Conservation (phyloP, 2,329 filamentous ascomycete genomes). For the Volutella citrinella region DNA sequence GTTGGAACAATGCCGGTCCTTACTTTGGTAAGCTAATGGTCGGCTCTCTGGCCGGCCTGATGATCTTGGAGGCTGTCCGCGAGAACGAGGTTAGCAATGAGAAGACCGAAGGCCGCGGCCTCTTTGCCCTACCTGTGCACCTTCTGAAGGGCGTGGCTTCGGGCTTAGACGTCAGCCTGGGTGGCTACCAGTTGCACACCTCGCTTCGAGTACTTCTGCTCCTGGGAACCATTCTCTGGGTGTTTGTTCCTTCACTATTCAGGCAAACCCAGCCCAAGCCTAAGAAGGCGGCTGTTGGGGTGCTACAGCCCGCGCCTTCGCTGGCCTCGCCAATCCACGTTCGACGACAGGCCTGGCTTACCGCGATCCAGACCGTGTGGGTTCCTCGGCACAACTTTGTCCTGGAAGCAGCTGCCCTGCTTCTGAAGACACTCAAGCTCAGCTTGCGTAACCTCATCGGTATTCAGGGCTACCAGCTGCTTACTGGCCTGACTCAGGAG, state of each 20-base stretch:
- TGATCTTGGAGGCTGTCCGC: constrained; percentile 80
- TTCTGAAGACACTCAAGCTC: constrained; percentile 78
- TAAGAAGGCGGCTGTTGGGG: constrained; percentile 44
- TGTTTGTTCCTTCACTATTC: constrained; percentile 54
- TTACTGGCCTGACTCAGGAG: constrained; percentile 79
- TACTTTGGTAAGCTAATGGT: constrained; percentile 82
- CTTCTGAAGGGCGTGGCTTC: constrained; percentile 49
- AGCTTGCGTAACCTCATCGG: constrained; percentile 77
- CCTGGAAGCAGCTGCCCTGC: constrained; percentile 77
- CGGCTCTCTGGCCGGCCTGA: constrained; percentile 84
- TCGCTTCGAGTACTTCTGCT: constrained; percentile 53
- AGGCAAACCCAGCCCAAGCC: constrained; percentile 44
- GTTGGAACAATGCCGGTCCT: constrained; percentile 53
- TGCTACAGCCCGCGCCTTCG: constrained; percentile 59
- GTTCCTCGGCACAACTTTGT: constrained; percentile 85
- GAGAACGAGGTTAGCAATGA: constrained; percentile 65
- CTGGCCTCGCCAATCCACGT: constrained; percentile 81
- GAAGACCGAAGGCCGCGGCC: constrained; percentile 61
- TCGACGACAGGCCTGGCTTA: constrained; percentile 86
- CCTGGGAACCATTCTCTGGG: constrained; percentile 52
- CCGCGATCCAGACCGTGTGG: constrained; percentile 88
- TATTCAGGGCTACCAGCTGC: constrained; percentile 68
- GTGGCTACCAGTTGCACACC: constrained; percentile 52
- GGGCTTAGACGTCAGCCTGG: constrained; percentile 48
- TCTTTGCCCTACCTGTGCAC: constrained; percentile 62